Percentiles rank a stretch among this genome's conserved stretches.
phyloP scores from a whole-genome alignment of 2,329 filamentous ascomycete species.

The Emergomyces pasteurianus region DNA sequence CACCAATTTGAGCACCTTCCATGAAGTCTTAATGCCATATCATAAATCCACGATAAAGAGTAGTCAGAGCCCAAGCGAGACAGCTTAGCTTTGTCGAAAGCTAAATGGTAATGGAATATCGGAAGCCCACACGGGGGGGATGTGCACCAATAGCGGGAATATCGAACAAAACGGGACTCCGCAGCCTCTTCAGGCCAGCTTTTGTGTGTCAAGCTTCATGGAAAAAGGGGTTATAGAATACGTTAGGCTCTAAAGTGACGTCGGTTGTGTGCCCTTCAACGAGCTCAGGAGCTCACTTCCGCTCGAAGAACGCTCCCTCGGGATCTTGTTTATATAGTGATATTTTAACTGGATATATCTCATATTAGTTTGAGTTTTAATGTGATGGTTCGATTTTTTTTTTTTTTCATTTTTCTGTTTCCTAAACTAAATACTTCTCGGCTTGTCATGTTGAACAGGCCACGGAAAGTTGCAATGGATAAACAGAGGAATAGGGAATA shows the following conservation, averaged over 20 bases:
- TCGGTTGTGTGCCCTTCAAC: neutral
- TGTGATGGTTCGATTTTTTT: no score
- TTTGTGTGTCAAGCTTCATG: neutral
- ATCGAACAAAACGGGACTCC: neutral
- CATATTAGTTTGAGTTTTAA: no score
- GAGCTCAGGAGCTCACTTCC: no score
- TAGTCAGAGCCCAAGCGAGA: neutral
- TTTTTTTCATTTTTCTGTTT: no score
- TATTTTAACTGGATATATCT: no score
- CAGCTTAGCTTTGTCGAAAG: neutral
- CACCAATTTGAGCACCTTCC: neutral
- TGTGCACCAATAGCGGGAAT: neutral
- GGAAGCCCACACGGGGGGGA: neutral
- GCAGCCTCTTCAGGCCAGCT: neutral
- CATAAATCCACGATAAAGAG: neutral
- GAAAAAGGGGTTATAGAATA: neutral
- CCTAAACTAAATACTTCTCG: no score
- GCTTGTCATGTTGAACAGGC: no score
- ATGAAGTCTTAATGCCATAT: neutral
- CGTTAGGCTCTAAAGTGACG: neutral
- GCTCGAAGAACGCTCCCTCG: no score
- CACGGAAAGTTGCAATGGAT: no score
- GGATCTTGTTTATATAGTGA: no score
- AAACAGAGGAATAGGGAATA: no score
- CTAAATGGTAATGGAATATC: neutral